Conservation (phyloP, 192 early-diverging fungal species). For the Polychytrium aggregatum region DNA sequence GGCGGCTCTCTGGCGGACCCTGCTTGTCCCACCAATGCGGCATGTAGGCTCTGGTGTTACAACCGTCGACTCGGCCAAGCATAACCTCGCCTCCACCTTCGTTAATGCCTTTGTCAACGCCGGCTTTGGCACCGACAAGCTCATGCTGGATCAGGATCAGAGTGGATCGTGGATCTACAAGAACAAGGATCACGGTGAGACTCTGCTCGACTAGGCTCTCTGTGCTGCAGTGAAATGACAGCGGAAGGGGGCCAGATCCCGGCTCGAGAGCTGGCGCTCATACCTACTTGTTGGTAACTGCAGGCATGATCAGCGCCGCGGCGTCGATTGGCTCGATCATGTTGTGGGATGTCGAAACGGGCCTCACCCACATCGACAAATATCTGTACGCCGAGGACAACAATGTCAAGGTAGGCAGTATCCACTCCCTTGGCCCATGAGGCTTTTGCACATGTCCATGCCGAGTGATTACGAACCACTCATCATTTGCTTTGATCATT, state of each 20-base stretch:
- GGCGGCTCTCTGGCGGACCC: neutral
- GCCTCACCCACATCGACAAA: constrained; percentile 87
- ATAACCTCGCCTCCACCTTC: constrained; percentile 94
- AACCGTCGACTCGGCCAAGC: constrained; percentile 81
- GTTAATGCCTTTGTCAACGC: constrained; percentile 99
- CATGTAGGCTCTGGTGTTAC: constrained; percentile 46
- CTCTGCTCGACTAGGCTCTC: no score
- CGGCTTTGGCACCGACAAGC: constrained; percentile 90
- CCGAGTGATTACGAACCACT: no score
- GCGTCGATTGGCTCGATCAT: constrained; percentile 89
- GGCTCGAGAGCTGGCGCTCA: no score
- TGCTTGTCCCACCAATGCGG: neutral
- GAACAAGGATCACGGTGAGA: constrained; percentile 87
- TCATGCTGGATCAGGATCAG: constrained; percentile 64
- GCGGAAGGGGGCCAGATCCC: neutral
- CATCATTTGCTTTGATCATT: no score
- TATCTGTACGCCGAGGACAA: constrained; percentile 83
- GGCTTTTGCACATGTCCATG: no score
- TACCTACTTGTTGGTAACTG: neutral
- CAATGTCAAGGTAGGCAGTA: constrained; percentile 61
- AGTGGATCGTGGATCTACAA: constrained; percentile 95
- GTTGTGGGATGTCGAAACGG: constrained; percentile 90
- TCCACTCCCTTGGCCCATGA: neutral
- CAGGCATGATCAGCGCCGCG: constrained; percentile 84
- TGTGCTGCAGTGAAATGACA: neutral